Conservation (phyloP, 768 basidiomycete genomes). For the Mycena latifolia region DNA sequence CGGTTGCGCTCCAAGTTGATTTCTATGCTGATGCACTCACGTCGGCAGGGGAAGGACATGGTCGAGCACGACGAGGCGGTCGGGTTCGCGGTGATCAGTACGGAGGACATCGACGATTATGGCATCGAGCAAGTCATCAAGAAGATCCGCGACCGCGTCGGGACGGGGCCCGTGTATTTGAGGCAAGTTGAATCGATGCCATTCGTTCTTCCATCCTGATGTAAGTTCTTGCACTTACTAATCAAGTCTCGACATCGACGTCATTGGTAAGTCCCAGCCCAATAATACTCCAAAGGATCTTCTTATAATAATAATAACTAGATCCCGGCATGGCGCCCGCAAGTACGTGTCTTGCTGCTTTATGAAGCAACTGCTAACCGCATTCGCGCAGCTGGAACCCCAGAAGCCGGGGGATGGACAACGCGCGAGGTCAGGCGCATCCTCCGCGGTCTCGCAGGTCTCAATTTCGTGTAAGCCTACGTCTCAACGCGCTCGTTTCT, state of each 20-base stretch:
- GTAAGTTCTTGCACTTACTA: no score
- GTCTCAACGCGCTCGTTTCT: background rate
- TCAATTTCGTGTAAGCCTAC: constrained; percentile 67
- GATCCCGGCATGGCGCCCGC: constrained; percentile 73
- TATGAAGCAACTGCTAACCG: no score
- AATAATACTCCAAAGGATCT: no score
- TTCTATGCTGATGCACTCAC: no score
- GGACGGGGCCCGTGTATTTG: constrained; percentile 57
- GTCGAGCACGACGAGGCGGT: constrained; percentile 16
- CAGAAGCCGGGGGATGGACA: constrained; percentile 58
- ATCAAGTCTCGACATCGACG: no score
- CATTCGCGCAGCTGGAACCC: constrained; percentile 34
- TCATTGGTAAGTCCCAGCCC: no score
- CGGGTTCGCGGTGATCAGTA: constrained; percentile 18
- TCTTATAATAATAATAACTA: no score
- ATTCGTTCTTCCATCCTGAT: no score
- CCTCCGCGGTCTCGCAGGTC: constrained; percentile 69
- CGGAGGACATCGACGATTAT: constrained; percentile 72
- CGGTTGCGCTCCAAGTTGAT: no score
- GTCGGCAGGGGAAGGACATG: no score
- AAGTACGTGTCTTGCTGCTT: constrained; percentile 49
- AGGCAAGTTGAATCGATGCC: no score
- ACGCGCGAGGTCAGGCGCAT: constrained; percentile 73
- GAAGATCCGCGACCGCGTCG: constrained; percentile 57
- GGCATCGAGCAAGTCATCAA: constrained; percentile 67